Base-by-base conservation (phyloP, 345 rosid genomes). In the thale cress (Arabidopsis thaliana) region DNA sequence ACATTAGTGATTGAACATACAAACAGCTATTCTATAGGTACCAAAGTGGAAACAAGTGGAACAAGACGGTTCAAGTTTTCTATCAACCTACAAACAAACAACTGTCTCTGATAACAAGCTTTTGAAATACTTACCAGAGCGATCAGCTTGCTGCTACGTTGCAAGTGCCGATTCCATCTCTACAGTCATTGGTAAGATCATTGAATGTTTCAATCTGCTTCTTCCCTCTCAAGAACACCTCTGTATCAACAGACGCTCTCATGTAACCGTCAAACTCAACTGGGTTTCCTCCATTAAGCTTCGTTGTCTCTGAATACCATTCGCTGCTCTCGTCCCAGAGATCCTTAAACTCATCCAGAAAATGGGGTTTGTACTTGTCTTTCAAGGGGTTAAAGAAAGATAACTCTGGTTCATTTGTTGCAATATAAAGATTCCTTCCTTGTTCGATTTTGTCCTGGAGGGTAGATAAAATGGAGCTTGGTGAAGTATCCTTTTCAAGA, bases 251-350 rank as follows among this genome's bases (percentile, higher is more conserved):
- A 36, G 91, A 89, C 0, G 79, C 91, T 59, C 92, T 90, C 97
- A 91, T 94, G 82, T 94, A 94, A 42, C 95, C 96, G 22, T 94
- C 98, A 49, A 94, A 91, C 74, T 94, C 93, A 0, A 94, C 95
- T 1, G 95, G 91, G 65, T 80, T 82, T 4, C 91, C 97, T 44
- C 85, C 87, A 79, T 89, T 90, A 8, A 95, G 97, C 79, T 84
- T 88, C 16, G 71, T 83, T 5, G 95, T 95, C 59, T 95, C 97
- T 5, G 87, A 82, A 76, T 91, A 85, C 99, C 99, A 95, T 75
- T 92, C 97, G 14, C 96, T 90, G 69, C 79, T 87, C 81, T 84
- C 89, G 53, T 86, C 90, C 97, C 97, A 94, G 14, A 90, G 91
- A 48, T 90, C 95, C 75, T 83, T 88, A 72, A 86, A 90, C 77